Evolutionary conservation across 1,139 yeast species (phyloP).

Genomic region (Magnusiomyces tetraspermus): DNA sequence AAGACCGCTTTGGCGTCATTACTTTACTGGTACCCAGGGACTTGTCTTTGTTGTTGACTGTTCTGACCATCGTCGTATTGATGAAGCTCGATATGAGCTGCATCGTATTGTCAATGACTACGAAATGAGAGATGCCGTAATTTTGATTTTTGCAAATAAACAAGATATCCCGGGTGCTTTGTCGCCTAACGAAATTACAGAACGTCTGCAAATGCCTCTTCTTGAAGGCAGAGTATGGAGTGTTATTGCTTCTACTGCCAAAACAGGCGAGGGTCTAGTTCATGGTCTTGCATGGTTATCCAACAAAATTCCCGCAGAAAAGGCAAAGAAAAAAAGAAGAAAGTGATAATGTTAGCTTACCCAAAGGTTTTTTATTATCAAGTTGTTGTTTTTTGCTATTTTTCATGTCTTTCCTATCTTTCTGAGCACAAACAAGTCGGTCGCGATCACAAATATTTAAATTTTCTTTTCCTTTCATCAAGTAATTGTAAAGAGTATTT

Average conservation of each 20-base stretch:
- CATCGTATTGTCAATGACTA: constrained; percentile 68
- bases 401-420: no score
- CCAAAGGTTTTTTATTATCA: no score
- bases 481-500: no score
- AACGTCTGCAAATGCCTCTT: constrained; percentile 71
- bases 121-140: constrained; percentile 68
- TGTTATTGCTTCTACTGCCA: constrained; percentile 82
- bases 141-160: constrained; percentile 83
- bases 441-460: no score
- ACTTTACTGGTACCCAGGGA: constrained; percentile 91
- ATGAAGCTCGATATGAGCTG: constrained; percentile 71
- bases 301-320: constrained; percentile 46
- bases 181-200: constrained; percentile 86
- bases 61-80: constrained; percentile 59
- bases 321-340: constrained; percentile 21
- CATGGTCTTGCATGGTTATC: constrained; percentile 86
- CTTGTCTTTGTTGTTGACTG: constrained; percentile 85
- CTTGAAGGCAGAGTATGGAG: constrained; percentile 87
- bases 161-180: constrained; percentile 84
- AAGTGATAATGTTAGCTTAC: no score
- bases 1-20: constrained; percentile 90
- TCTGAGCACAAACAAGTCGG: no score
- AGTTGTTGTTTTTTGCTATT: no score
- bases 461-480: no score
- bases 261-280: constrained; percentile 83